These are phyloP conservation scores for Verticillium tricorpus DNA, from an alignment of 2,329 filamentous ascomycete species.

Conservation along the genomic window DNA sequence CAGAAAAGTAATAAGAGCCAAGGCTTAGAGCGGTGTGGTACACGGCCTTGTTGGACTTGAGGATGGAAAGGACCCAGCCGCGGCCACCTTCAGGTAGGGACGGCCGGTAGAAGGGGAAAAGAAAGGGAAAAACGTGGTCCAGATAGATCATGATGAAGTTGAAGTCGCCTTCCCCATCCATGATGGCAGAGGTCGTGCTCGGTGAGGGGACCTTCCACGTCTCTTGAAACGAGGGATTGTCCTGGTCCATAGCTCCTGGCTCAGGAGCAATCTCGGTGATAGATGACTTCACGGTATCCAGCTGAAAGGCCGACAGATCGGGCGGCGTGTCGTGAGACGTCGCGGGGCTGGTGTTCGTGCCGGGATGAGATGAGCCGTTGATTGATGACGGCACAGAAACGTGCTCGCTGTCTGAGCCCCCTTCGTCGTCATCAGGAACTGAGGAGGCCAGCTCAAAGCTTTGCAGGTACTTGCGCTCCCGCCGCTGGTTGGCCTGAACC, in stretches of 20 bases:
- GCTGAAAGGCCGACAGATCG: conserved; percentile 7
- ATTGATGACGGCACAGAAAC: conserved; percentile 7
- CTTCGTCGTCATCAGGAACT: conserved; percentile 3
- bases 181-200: not conserved
- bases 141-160: conserved; percentile 54
- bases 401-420: conserved; percentile 6
- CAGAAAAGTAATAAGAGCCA: conserved; percentile 52
- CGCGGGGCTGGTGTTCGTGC: conserved; percentile 5
- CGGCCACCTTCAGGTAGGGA: conserved; percentile 50
- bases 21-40: conserved; percentile 54
- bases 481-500: conserved; percentile 14
- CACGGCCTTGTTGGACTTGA: conserved; percentile 52
- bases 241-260: not conserved
- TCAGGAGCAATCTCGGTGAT: conserved; percentile 10
- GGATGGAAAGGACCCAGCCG: conserved; percentile 54
- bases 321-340: conserved; percentile 9
- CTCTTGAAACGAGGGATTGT: not conserved
- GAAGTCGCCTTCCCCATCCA: conserved; percentile 13
- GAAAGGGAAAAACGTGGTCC: conserved; percentile 57
- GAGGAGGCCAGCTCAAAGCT: conserved; percentile 22
- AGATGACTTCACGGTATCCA: conserved; percentile 11
- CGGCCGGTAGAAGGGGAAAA: conserved; percentile 60
- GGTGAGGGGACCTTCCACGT: not conserved
- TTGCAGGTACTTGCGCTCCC: conserved; percentile 43
- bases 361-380: conserved; percentile 7